Evolutionary conservation across 2,329 filamentous ascomycete species (phyloP), one percentile per base, ranked within the genome.

Genomic region (Aureobasidium lini): DNA sequence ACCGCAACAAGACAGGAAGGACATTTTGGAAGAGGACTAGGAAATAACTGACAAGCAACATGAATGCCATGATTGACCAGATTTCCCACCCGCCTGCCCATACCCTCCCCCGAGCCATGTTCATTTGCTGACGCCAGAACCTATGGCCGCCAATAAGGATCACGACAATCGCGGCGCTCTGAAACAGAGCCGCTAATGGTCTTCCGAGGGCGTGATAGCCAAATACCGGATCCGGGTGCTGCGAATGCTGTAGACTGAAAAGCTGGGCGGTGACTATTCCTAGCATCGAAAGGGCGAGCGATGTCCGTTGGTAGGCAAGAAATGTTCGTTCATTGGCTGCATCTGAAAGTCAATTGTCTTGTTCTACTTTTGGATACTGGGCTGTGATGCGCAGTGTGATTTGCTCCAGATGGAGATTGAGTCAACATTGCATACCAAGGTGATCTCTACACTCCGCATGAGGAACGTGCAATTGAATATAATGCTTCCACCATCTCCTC

Each of bases 261-360:
- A 90, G 79, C 67, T 90, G 87, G 0, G 86, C 83, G 31, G 87
- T 79, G 3, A 83, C 66, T 2, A 87, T 81, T 16, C 86, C 86
- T 18, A 84, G 74, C 73, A 89, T 85, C 13, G 86, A 84, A 40
- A 90, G 76, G n/a, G 81, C 78, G 39, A 88, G 72, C 0, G 85
- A 88, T 1, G 87, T 90, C 18, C 87, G 82, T 32, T 90, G 78
- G 70, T 90, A 90, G 32, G 81, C 85, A 16, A 91, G 81, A 68
- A 86, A 91, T 16, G 87, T 91, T 60, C 87, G 78, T 72, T 91
- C 87, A 58, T 90, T 80, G 39, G 88, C 87, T 90, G 66, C 16
- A 36, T 6, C 2, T 6, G n/a, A 52, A 44, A 46, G 47, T 46
- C 50, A 29, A 18, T 49, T 7, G 16, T 50, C 28, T 5, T 15